These are phyloP conservation scores for Naganishia friedmannii DNA, from an alignment of 768 basidiomycete genomes.

Conservation along the genomic window DNA sequence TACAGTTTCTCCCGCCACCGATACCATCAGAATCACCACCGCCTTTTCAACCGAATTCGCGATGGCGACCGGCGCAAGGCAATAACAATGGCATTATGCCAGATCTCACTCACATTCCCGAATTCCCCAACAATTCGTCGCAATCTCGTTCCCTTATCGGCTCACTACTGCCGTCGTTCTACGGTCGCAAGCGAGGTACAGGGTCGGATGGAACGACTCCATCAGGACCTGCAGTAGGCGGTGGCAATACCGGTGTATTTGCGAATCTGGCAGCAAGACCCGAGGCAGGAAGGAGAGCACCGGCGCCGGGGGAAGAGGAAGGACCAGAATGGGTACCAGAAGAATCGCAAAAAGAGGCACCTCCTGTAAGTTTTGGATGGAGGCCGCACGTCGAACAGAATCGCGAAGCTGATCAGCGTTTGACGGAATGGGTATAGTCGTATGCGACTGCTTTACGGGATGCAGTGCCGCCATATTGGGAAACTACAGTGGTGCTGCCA, in stretches of 20 bases:
- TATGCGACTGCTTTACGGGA: slow-evolving; percentile 85
- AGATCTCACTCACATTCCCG: slow-evolving; percentile 45
- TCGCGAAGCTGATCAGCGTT: neutral
- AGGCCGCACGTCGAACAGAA: neutral
- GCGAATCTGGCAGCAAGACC: slow-evolving; percentile 93
- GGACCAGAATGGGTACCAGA: slow-evolving; percentile 68
- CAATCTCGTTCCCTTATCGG: slow-evolving; percentile 28
- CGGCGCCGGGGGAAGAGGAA: slow-evolving; percentile 41
- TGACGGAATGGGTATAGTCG: slow-evolving; percentile 57
- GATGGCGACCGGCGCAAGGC: slow-evolving; percentile 44
- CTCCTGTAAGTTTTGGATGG: slow-evolving; percentile 57
- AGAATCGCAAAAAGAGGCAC: slow-evolving; percentile 72
- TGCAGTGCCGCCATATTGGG: slow-evolving; percentile 92
- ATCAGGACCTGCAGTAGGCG: slow-evolving; percentile 37
- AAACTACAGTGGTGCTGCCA: slow-evolving; percentile 87
- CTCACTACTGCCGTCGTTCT: slow-evolving; percentile 64
- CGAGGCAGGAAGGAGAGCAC: slow-evolving; percentile 48
- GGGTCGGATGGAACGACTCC: slow-evolving; percentile 4
- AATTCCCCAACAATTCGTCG: slow-evolving; percentile 38
- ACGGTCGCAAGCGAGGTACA: slow-evolving; percentile 13
- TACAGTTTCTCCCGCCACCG: slow-evolving; percentile 44
- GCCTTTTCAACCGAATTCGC: slow-evolving; percentile 47
- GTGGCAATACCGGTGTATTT: slow-evolving; percentile 88
- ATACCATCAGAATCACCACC: slow-evolving; percentile 42
- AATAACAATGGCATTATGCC: slow-evolving; percentile 50